Percentiles rank a stretch among this genome's conserved stretches.
Conservation (phyloP, 2,329 filamentous ascomycete genomes). For the Sporothrix globosa region DNA sequence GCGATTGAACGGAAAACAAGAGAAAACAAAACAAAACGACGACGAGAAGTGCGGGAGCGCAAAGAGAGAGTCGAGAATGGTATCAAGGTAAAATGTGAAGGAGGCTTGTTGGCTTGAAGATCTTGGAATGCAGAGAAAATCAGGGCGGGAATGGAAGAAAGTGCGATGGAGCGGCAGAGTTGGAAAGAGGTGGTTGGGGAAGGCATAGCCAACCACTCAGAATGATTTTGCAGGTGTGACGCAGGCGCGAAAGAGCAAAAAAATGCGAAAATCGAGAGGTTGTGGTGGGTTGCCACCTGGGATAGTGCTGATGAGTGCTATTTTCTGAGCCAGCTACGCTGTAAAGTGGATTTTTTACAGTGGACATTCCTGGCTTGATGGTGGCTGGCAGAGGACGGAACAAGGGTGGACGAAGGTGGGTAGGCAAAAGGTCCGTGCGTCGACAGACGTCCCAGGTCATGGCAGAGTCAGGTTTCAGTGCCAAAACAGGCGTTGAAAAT, state of each 20-base stretch:
- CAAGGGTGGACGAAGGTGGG: slow-evolving; percentile 12
- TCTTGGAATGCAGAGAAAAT: slow-evolving; percentile 25
- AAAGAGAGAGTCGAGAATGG: not conserved
- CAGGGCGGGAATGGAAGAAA: slow-evolving; percentile 26
- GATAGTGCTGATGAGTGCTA: slow-evolving; percentile 22
- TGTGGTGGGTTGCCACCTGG: slow-evolving; percentile 26
- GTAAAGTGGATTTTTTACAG: slow-evolving; percentile 12
- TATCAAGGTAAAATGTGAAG: slow-evolving; percentile 17
- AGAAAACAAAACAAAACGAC: not conserved
- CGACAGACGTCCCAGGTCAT: not conserved
- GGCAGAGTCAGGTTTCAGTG: slow-evolving; percentile 15
- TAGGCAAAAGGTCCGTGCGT: slow-evolving; percentile 28
- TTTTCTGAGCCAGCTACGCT: not conserved
- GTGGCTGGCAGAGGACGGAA: slow-evolving; percentile 31
- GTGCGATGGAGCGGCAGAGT: slow-evolving; percentile 25
- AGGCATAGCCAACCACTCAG: slow-evolving; percentile 33
- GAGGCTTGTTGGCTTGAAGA: slow-evolving; percentile 26
- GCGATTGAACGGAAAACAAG: not conserved
- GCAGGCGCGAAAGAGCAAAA: slow-evolving; percentile 19
- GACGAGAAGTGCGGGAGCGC: not conserved
- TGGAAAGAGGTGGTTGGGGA: slow-evolving; percentile 31
- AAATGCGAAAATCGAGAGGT: slow-evolving; percentile 25
- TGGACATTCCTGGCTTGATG: not conserved
- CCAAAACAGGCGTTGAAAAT: slow-evolving; percentile 20
- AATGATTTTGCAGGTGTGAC: slow-evolving; percentile 28